A percentile compares a stretch with the other conserved stretches of the same genome.
Conservation (phyloP, 1,139 yeast genomes). For the Geotrichum candidum region DNA sequence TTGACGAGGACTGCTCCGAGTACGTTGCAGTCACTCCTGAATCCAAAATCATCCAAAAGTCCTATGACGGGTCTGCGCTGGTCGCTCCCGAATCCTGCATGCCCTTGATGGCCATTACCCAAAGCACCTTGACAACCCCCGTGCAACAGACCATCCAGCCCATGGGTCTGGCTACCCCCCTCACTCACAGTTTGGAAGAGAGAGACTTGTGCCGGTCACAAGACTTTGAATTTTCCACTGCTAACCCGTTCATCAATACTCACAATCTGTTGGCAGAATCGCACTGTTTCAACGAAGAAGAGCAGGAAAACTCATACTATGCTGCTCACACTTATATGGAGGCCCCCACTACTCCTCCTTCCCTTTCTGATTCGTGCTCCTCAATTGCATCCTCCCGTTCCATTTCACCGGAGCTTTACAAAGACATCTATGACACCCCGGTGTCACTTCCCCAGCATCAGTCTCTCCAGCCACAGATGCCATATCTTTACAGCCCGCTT, state of each 20-base stretch:
- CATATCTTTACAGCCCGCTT: conserved; percentile 5
- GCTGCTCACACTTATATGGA: conserved; percentile 32
- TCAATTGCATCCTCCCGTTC: conserved; percentile 18
- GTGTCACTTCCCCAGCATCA: conserved; percentile 1
- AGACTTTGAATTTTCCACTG: conserved; percentile 1
- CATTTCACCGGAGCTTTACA: conserved; percentile 14
- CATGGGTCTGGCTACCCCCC: conserved; percentile 13
- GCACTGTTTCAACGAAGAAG: conserved; percentile 1
- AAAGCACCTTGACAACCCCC: conserved; percentile 9
- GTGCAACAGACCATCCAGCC: conserved; percentile 7
- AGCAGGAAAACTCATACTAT: conserved; percentile 33
- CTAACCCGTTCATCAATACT: conserved; percentile 5
- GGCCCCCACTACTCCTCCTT: conserved; percentile 16
- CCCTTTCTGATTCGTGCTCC: conserved; percentile 15
- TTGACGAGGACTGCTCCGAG: conserved; percentile 9
- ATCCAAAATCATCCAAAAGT: conserved; percentile 15
- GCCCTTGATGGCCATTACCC: conserved; percentile 14
- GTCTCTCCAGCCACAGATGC: conserved; percentile 1
- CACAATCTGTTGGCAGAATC: conserved; percentile 12
- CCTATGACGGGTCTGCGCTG: conserved; percentile 5
- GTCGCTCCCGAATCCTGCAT: conserved; percentile 12
- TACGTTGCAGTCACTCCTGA: conserved; percentile 13
- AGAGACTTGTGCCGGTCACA: conserved; percentile 2
- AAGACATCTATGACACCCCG: conserved; percentile 2
- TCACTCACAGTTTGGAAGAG: not conserved